Evolutionary conservation across 371 early-diverging fungal genomes (phyloP), one percentile per base, ranked within the genome.

Genomic region (Blyttiomyces sp.): DNA sequence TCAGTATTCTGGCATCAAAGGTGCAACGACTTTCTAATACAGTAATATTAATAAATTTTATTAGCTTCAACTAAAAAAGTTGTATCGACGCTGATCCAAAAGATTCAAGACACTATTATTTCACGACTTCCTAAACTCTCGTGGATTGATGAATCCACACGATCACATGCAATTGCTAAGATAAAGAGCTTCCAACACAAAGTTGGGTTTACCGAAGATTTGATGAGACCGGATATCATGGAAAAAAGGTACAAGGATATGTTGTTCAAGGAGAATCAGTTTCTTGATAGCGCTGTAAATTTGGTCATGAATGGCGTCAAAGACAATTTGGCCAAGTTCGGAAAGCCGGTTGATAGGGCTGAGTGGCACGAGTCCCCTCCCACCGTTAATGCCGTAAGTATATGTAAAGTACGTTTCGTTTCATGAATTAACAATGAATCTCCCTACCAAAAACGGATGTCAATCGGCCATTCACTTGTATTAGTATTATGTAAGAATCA

Each of bases 311-410:
- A 45, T 43, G 35, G 27, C 27, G 32, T 36, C 11, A 16, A 2
- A 42, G 30, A 59, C 11, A 59, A 61, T 36, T 30, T 67, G 50
- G 27, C n/a, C 7, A 56, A 70, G 19, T 45, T 70, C 34, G 26
- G 54, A 28, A 54, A 24, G 19, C 64, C 66, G 0, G 73, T 71
- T 0, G 73, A 73, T 55, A 48, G 56, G 24, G 33, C 53, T 4
- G 43, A 44, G 39, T 76, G 70, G 70, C 45, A 24, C 26, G 71
- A 73, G 73, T 39, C 71, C 7, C 71, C 76, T 3, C 54, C 66
- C 26, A 64, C 62, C 3, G 75, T 74, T 17, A 74, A 74, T 45
- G 75, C 75, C 24, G 64, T 64, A 48, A 49, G 64, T 44, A 28
- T 21, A 35, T 26, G n/a, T 42, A 5, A 28, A 9, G 4, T 33